Percentiles rank a stretch among this genome's conserved stretches.
These are phyloP conservation scores for Raffaelea albimanens DNA, from an alignment of 2,329 filamentous ascomycete genomes.

Conservation along the genomic window DNA sequence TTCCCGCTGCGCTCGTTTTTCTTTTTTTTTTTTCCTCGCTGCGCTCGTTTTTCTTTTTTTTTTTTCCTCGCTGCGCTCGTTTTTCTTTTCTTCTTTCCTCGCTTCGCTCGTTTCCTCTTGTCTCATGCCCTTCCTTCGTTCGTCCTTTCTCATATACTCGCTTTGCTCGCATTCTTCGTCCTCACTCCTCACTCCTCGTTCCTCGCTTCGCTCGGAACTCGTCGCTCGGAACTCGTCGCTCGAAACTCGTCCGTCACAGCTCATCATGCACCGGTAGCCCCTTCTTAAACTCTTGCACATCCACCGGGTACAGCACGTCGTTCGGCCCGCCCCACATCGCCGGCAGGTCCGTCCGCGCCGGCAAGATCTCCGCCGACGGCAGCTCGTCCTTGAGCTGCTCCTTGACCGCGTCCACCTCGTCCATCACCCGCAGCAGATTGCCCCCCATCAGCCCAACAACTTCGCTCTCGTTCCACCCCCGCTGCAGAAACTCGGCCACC, in stretches of 20 bases:
- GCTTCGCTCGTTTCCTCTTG: neutral
- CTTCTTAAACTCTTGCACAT: neutral
- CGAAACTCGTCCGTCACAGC: neutral
- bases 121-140: no score
- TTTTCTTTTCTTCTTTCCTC: neutral
- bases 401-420: constrained; percentile 59
- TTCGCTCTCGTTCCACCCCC: constrained; percentile 54
- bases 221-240: no score
- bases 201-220: neutral
- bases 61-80: neutral
- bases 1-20: neutral
- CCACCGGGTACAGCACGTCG: neutral
- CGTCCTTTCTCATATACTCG: no score
- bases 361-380: neutral
- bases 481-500: constrained; percentile 60
- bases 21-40: neutral
- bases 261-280: neutral
- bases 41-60: neutral
- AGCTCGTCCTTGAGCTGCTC: neutral
- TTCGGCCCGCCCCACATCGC: neutral
- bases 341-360: neutral
- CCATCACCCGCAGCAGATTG: constrained; percentile 76
- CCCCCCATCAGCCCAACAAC: constrained; percentile 65
- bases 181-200: neutral
- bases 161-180: neutral